phyloP scores from a whole-genome alignment of 1,284 basidiomycete species.

The Tranzscheliella williamsii region DNA sequence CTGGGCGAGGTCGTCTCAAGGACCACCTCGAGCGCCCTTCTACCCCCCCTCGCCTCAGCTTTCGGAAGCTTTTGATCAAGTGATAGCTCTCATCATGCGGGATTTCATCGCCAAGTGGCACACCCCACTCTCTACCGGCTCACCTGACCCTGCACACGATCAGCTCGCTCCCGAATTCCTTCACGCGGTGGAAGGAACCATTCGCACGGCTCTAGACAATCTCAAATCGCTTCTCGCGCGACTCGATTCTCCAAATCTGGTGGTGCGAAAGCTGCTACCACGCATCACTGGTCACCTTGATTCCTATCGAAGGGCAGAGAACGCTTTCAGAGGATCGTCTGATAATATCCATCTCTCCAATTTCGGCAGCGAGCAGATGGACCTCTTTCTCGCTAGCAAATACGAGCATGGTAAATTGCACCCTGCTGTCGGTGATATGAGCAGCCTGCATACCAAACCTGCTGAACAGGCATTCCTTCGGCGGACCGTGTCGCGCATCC shows the following conservation, averaged over 20 bases:
- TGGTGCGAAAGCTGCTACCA: slow-evolving; percentile 82
- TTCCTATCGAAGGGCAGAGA: slow-evolving; percentile 86
- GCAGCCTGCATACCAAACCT: slow-evolving; percentile 82
- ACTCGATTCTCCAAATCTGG: slow-evolving; percentile 75
- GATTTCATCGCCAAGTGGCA: slow-evolving; percentile 55
- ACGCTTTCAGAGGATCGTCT: slow-evolving; percentile 69
- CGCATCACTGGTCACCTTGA: slow-evolving; percentile 85
- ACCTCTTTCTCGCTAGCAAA: slow-evolving; percentile 72
- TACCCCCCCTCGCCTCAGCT: slow-evolving; percentile 10
- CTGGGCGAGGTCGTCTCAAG: slow-evolving; percentile 8
- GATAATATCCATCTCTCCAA: slow-evolving; percentile 13
- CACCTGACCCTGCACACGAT: slow-evolving; percentile 1
- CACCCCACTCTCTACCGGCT: slow-evolving; percentile 28
- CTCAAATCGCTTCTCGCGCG: slow-evolving; percentile 67
- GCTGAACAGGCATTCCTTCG: slow-evolving; percentile 84
- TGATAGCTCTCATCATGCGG: slow-evolving; percentile 40
- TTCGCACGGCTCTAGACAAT: slow-evolving; percentile 72
- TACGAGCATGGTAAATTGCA: slow-evolving; percentile 67
- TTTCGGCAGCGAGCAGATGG: slow-evolving; percentile 58
- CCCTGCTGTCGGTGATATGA: slow-evolving; percentile 74
- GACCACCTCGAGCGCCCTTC: background rate
- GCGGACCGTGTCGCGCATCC: slow-evolving; percentile 70
- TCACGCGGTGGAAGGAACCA: slow-evolving; percentile 74
- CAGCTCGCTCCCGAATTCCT: slow-evolving; percentile 80
- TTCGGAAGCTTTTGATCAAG: slow-evolving; percentile 9